Evolutionary conservation across 129 eudicot genomes (phyloP).

Genomic region (Apium graveolens): DNA sequence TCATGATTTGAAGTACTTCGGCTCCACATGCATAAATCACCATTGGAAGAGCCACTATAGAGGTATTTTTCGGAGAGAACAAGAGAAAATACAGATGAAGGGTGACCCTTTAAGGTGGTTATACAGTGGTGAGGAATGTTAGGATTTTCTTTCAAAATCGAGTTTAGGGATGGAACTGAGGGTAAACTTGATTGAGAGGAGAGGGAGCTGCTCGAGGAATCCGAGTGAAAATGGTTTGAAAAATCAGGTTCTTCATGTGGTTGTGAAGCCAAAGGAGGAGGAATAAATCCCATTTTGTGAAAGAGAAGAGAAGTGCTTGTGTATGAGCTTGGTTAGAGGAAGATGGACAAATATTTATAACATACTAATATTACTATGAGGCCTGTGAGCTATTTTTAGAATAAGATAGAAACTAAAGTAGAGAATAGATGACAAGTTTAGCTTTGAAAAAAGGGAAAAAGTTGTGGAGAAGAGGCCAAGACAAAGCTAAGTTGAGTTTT

Average conservation of each 20-base stretch:
- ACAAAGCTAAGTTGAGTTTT: not conserved
- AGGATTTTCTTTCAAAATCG: conserved; percentile 16
- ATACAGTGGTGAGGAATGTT: conserved; percentile 23
- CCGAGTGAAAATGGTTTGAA: conserved; percentile 21
- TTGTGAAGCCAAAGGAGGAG: conserved; percentile 6
- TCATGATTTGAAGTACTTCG: conserved; percentile 7
- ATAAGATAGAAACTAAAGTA: not conserved
- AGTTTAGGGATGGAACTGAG: conserved; percentile 58
- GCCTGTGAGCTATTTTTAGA: not conserved
- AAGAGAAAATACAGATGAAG: conserved; percentile 55
- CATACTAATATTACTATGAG: not conserved
- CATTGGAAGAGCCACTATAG: conserved; percentile 49
- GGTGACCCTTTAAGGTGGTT: conserved; percentile 64
- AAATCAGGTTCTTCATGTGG: conserved; percentile 5
- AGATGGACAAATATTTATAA: not conserved
- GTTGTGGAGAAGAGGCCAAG: not conserved
- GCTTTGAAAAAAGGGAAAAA: not conserved
- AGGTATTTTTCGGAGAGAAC: conserved; percentile 50
- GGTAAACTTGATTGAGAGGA: conserved; percentile 55
- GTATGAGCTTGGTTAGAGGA: not conserved
- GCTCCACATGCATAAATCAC: conserved; percentile 57
- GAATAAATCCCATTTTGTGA: conserved; percentile 4
- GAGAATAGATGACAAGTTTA: not conserved
- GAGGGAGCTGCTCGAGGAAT: conserved; percentile 31
- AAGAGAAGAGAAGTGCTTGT: not conserved